Evolutionary conservation across 495 filamentous ascomycete genomes (phyloP).

Genomic region (Daldinia loculata): DNA sequence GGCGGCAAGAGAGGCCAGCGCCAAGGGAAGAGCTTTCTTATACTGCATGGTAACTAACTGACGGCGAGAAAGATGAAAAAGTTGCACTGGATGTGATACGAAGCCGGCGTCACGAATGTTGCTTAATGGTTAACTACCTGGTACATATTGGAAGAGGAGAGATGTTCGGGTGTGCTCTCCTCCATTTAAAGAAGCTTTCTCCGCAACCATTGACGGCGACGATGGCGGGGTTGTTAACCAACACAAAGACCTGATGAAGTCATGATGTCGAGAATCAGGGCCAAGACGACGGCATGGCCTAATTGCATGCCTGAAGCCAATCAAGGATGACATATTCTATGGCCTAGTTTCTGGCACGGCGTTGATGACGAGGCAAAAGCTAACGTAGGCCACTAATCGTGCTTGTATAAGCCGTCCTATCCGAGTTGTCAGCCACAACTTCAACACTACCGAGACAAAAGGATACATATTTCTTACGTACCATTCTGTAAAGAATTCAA

Average conservation of each 20-base stretch:
- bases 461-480: not conserved
- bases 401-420: conserved; percentile 26
- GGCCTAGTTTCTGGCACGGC: not conserved
- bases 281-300: conserved; percentile 17
- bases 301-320: conserved; percentile 26
- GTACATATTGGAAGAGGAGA: not conserved
- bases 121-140: not conserved
- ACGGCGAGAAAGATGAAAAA: not conserved
- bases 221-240: conserved; percentile 14
- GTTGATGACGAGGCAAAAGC: conserved; percentile 28
- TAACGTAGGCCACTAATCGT: conserved; percentile 10
- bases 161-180: not conserved
- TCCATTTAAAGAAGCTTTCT: conserved; percentile 17
- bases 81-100: not conserved
- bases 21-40: conserved; percentile 46
- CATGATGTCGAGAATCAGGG: conserved; percentile 33
- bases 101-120: not conserved
- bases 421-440: conserved; percentile 25
- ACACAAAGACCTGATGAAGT: conserved; percentile 35
- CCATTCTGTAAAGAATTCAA: not conserved
- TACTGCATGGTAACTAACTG: conserved; percentile 48
- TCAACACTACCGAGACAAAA: conserved; percentile 22
- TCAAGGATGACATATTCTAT: conserved; percentile 8
- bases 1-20: conserved; percentile 30
- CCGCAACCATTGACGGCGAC: conserved; percentile 3